Evolutionary conservation across 768 basidiomycete genomes (phyloP).

Genomic region (Lentinula sp.): DNA sequence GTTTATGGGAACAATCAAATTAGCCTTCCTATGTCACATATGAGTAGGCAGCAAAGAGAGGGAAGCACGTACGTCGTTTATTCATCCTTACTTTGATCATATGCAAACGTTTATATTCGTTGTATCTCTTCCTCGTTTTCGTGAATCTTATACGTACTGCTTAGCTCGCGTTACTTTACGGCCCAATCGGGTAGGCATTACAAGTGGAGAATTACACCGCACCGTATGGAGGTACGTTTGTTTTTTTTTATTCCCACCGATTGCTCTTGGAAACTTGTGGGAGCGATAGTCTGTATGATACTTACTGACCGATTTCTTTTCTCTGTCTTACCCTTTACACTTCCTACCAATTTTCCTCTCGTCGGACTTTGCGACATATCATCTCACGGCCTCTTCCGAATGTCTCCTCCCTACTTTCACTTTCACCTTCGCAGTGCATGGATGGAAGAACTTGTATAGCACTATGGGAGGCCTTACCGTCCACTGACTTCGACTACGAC

Average conservation of each 20-base stretch:
- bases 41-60: slow-evolving; percentile 51
- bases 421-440: slow-evolving; percentile 39
- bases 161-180: slow-evolving; percentile 70
- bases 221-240: slow-evolving; percentile 64
- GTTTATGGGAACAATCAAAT: slow-evolving; percentile 62
- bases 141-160: neutral
- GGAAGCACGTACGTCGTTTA: slow-evolving; percentile 50
- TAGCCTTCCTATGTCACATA: slow-evolving; percentile 49
- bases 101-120: neutral
- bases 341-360: neutral
- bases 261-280: neutral
- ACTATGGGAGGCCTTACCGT: slow-evolving; percentile 58
- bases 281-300: neutral
- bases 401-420: neutral
- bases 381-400: neutral
- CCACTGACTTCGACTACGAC: slow-evolving; percentile 44
- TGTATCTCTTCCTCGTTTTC: neutral
- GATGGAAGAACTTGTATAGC: slow-evolving; percentile 60
- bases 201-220: slow-evolving; percentile 65
- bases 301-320: slow-evolving; percentile 1
- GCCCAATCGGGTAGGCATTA: slow-evolving; percentile 62
- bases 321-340: neutral
- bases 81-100: neutral
- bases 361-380: neutral
- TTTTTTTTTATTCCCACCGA: neutral